Evolutionary conservation across 176 grass and related monocot species (phyloP).

Genomic region (Saccharum spontaneum): DNA sequence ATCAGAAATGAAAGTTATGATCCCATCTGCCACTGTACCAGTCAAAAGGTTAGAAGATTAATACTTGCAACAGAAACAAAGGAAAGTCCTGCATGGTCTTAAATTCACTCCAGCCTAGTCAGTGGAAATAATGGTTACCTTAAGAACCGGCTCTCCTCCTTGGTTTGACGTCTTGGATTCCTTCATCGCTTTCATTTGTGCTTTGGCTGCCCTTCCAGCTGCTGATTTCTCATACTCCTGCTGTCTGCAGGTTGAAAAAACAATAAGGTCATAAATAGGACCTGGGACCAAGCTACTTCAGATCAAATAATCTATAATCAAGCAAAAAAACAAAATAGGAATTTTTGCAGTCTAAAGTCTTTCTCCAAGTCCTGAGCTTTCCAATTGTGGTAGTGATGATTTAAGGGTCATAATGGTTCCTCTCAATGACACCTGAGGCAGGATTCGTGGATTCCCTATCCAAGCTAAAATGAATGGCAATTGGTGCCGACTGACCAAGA

Average conservation of each 20-base stretch:
- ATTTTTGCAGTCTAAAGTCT: neutral
- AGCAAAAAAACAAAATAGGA: neutral
- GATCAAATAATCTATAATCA: neutral
- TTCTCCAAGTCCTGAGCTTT: neutral
- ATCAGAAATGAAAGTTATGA: slow-evolving; percentile 33
- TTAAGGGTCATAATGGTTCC: neutral
- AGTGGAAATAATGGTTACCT: slow-evolving; percentile 37
- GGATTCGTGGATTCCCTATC: neutral
- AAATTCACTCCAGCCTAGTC: neutral
- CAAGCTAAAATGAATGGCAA: neutral
- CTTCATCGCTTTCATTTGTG: slow-evolving; percentile 85
- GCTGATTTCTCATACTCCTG: slow-evolving; percentile 83
- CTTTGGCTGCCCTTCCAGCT: slow-evolving; percentile 73
- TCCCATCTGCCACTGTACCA: slow-evolving; percentile 90
- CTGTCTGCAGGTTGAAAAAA: slow-evolving; percentile 48
- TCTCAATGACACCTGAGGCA: neutral
- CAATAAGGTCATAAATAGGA: neutral
- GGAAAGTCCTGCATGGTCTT: neutral
- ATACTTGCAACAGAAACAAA: slow-evolving; percentile 5
- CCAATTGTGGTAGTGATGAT: neutral
- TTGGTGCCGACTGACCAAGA: neutral
- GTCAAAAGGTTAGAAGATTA: slow-evolving; percentile 30
- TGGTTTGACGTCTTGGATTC: slow-evolving; percentile 60
- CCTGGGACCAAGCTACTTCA: neutral
- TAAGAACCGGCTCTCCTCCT: slow-evolving; percentile 91